phyloP scores from a whole-genome alignment of 2,329 filamentous ascomycete species.

The Aspergillus udagawae region DNA sequence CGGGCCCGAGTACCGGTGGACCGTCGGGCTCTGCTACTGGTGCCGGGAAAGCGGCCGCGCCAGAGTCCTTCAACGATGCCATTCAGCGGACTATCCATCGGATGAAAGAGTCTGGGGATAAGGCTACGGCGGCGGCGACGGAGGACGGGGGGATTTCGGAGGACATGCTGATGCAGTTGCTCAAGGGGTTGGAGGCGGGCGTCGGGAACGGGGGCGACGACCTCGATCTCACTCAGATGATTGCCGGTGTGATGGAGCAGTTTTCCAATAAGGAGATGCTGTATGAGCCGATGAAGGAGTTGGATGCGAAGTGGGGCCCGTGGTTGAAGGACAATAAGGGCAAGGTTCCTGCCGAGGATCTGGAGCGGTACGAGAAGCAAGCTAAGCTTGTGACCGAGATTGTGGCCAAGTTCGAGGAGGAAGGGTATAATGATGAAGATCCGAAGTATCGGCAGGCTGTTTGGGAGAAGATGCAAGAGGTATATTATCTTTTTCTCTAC shows the following conservation, averaged over 20 bases:
- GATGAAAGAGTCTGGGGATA: constrained; percentile 84
- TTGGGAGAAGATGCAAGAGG: constrained; percentile 96
- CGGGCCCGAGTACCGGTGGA: constrained; percentile 18
- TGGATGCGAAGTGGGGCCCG: constrained; percentile 83
- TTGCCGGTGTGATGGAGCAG: constrained; percentile 98
- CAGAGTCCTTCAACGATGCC: constrained; percentile 81
- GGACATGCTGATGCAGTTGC: constrained; percentile 85
- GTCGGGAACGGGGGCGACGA: constrained; percentile 58
- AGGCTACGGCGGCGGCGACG: constrained; percentile 73
- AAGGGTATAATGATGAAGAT: constrained; percentile 77
- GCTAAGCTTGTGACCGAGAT: constrained; percentile 77
- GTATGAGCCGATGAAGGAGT: constrained; percentile 98
- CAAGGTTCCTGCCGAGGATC: constrained; percentile 61
- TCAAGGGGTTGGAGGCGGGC: constrained; percentile 77
- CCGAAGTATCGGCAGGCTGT: constrained; percentile 82
- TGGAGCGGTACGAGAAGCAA: constrained; percentile 78
- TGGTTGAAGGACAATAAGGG: constrained; percentile 79
- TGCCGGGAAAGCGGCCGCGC: constrained; percentile 33
- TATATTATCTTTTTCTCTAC: constrained; percentile 41
- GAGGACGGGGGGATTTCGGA: constrained; percentile 59
- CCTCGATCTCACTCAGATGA: constrained; percentile 89
- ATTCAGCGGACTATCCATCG: constrained; percentile 93
- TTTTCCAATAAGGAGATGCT: constrained; percentile 97
- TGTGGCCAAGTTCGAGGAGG: constrained; percentile 80
- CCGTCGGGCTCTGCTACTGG: constrained; percentile 17